These are phyloP conservation scores for Trametes versicolor DNA, from an alignment of 1,284 basidiomycete species.

Conservation along the genomic window DNA sequence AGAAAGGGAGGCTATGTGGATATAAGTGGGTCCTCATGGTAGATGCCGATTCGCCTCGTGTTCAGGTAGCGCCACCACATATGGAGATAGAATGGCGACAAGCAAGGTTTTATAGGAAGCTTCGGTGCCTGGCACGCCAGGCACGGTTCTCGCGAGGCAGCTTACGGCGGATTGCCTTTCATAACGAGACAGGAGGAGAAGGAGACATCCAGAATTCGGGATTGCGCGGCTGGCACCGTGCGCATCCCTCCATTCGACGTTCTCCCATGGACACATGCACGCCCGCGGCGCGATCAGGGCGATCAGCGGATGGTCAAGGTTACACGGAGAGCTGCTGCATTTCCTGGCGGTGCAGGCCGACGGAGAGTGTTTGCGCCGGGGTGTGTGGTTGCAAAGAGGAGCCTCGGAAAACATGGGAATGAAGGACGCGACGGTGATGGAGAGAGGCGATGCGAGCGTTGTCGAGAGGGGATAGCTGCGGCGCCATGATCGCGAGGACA, in stretches of 20 bases:
- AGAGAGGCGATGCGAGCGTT: conserved; percentile 7
- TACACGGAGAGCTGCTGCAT: conserved; percentile 1
- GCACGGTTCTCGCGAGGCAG: conserved; percentile 28
- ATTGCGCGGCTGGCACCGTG: conserved; percentile 13
- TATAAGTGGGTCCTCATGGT: conserved; percentile 29
- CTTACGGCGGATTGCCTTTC: conserved; percentile 28
- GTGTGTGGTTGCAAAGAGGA: background rate
- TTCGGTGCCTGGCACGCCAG: conserved; percentile 35
- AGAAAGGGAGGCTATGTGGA: conserved; percentile 16
- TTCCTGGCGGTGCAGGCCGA: conserved; percentile 6
- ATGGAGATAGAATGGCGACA: conserved; percentile 25
- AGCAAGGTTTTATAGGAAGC: conserved; percentile 27
- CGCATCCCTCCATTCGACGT: conserved; percentile 4
- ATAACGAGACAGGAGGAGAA: conserved; percentile 8
- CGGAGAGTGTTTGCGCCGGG: background rate
- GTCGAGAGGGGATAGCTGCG: conserved; percentile 1
- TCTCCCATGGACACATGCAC: conserved; percentile 24
- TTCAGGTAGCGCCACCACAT: conserved; percentile 22
- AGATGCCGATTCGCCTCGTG: conserved; percentile 29
- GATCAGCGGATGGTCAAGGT: conserved; percentile 32
- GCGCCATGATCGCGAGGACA: conserved; percentile 14
- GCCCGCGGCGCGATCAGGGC: conserved; percentile 26
- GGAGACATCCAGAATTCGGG: conserved; percentile 17
- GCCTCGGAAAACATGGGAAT: background rate
- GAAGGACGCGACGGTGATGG: conserved; percentile 7